Base-by-base conservation (phyloP, 2,329 filamentous ascomycete genomes). In the Trichoderma atroviride region DNA sequence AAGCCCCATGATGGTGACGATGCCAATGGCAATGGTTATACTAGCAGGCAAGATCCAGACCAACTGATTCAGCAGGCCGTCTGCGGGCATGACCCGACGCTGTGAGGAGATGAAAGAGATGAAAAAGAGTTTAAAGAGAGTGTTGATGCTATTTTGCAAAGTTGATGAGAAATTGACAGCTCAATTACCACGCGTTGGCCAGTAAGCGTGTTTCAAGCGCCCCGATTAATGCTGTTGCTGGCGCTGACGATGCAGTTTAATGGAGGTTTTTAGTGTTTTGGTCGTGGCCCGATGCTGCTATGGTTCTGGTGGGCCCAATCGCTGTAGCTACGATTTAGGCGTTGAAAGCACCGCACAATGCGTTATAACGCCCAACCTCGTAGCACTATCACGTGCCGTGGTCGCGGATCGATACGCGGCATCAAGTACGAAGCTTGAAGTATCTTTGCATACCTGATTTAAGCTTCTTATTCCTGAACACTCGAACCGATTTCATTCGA, bases 1-100 rank as follows among this genome's bases (percentile, higher is more conserved):
- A 70, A 90, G 77, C n/a, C 90, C 89, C 91, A 94, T 94, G 61
- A 78, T 77, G 70, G 79, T 37, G 50, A 66, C 29, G 24, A 60
- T 74, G 14, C 79, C 78, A 40, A 81, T 71, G 33, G 81, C 60
- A 16, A 82, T 60, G 14, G 79, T 78, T 37, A 81, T 71, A 61
- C 82, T 73, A 16, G 78, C 75, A 13, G 77, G 69, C 7, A 72
- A n/a, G 69, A 76, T 70, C 74, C 75, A 77, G 13, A 66, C n/a
- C 16, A 70, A 56, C 29, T 37, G 66, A 29, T 40, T n/a, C n/a
- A 40, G 35, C 7, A 70, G 57, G 4, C 52, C 53, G 33, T 71
- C 71, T 61, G 73, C 70, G 40, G 55, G 56, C 65, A 69, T 69
- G 19, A 29, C 31, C 27, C n/a, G 27, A 16, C 10, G 24, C n/a